phyloP scores from a whole-genome alignment of 1,284 basidiomycete genomes.

The Lignosus rhinocerotis region DNA sequence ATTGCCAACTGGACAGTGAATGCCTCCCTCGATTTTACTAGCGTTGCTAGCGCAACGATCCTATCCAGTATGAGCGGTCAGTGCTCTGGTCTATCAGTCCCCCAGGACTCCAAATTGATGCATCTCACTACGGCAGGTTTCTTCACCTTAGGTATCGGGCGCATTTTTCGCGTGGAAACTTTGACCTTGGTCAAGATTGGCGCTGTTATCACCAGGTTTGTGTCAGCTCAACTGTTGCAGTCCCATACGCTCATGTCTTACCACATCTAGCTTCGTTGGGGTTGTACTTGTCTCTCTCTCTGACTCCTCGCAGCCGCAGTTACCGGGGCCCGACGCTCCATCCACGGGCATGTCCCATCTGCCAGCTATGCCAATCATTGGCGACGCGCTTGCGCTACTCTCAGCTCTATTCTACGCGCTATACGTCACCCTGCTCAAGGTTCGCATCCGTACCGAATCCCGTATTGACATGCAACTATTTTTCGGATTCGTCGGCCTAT shows the following conservation, averaged over 20 bases:
- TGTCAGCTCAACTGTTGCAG: not conserved
- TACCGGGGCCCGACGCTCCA: slow-evolving; percentile 10
- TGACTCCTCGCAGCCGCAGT: slow-evolving; percentile 50
- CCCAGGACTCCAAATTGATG: not conserved
- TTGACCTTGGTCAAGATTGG: slow-evolving; percentile 75
- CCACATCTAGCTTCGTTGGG: slow-evolving; percentile 70
- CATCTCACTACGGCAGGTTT: slow-evolving; percentile 61
- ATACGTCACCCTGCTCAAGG: slow-evolving; percentile 93
- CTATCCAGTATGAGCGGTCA: slow-evolving; percentile 86
- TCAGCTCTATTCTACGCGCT: slow-evolving; percentile 88
- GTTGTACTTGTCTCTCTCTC: slow-evolving; percentile 86
- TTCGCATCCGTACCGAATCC: slow-evolving; percentile 79
- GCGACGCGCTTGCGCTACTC: slow-evolving; percentile 79
- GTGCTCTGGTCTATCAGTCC: slow-evolving; percentile 30
- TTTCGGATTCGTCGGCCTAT: slow-evolving; percentile 91
- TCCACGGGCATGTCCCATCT: slow-evolving; percentile 10
- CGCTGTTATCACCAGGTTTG: slow-evolving; percentile 83
- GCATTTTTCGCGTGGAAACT: slow-evolving; percentile 82
- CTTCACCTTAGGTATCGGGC: slow-evolving; percentile 88
- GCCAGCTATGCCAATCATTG: slow-evolving; percentile 47
- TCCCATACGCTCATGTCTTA: not conserved
- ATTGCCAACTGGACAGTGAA: slow-evolving; percentile 90
- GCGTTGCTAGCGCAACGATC: slow-evolving; percentile 89
- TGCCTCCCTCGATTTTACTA: slow-evolving; percentile 80
- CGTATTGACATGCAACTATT: slow-evolving; percentile 92